phyloP scores from a whole-genome alignment of 331 rosid species.

The Telfairia occidentalis region DNA sequence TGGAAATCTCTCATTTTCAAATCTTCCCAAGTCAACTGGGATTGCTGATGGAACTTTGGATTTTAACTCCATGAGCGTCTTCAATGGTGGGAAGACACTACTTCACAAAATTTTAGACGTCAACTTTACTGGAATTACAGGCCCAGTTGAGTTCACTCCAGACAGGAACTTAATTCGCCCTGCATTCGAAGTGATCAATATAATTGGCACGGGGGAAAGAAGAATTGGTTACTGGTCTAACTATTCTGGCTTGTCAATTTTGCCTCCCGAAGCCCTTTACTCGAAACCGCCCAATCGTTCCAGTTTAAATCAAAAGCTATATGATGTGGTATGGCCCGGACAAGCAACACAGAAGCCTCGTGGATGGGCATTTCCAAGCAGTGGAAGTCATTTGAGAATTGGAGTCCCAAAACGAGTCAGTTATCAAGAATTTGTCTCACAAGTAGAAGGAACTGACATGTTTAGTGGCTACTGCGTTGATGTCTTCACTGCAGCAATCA shows the following conservation, averaged over 20 bases:
- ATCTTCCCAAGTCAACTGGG: slow-evolving; percentile 38
- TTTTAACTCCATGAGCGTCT: slow-evolving; percentile 62
- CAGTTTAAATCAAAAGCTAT: slow-evolving; percentile 30
- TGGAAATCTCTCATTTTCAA: slow-evolving; percentile 56
- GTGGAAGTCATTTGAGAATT: slow-evolving; percentile 60
- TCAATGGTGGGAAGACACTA: slow-evolving; percentile 53
- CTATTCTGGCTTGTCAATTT: slow-evolving; percentile 58
- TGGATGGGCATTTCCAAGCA: slow-evolving; percentile 92
- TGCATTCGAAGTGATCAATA: slow-evolving; percentile 71
- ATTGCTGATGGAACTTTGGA: slow-evolving; percentile 28
- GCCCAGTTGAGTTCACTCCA: slow-evolving; percentile 42
- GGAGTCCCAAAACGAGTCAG: slow-evolving; percentile 61
- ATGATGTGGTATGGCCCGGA: slow-evolving; percentile 73
- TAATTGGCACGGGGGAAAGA: slow-evolving; percentile 53
- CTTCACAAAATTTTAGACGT: slow-evolving; percentile 37
- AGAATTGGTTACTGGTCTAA: slow-evolving; percentile 89
- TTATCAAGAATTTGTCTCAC: slow-evolving; percentile 51
- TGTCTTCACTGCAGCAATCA: slow-evolving; percentile 70
- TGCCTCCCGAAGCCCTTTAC: slow-evolving; percentile 49
- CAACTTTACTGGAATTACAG: slow-evolving; percentile 71
- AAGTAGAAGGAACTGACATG: slow-evolving; percentile 37
- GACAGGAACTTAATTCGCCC: slow-evolving; percentile 52
- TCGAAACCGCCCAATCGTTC: slow-evolving; percentile 39
- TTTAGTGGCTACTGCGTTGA: slow-evolving; percentile 84
- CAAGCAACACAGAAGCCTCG: slow-evolving; percentile 56